Base-by-base conservation (phyloP, 768 basidiomycete species). In the Epithele typhae region DNA sequence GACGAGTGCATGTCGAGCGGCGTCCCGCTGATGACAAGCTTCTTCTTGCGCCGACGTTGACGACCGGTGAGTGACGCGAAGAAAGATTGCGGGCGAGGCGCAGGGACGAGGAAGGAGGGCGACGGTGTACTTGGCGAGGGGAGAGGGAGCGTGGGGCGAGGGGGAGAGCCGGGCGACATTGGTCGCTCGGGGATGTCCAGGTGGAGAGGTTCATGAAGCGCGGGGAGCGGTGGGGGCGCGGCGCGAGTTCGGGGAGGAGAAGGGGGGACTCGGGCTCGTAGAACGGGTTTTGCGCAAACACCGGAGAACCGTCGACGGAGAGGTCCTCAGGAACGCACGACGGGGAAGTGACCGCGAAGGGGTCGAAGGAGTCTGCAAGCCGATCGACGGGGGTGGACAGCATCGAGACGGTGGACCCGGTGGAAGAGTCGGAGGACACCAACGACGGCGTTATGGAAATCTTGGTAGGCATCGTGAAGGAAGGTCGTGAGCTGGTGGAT, bases 101-200 rank as follows among this genome's bases (percentile, higher is more conserved):
- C 37, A 6, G 58, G 52, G 17, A 52, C 34, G 52, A 60, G 51
- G 52, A 59, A 57, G 30, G 61, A 59, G 25, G 59, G 46, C 7
- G 61, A 55, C 1, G 59, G 58, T 36, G 54, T 51, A 45, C 49
- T 43, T 9, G 61, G 59, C 18, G 59, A 57, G 1, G 61, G 61
- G 4, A 49, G 51, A 2, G 61, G 61, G 1, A 58, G 53, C 22
- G 60, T 59, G n/a, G 60, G 58, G 33, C 50, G 45, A 0, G 50
- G 57, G 23, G 59, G 51, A 15, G 52, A 54, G 12, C 24, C 40
- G 21, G 58, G 56, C 24, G 15, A 36, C 35, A 36, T 36, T 8
- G 35, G 18, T 14, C 35, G 35, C 35, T 19, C 35, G n/a, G 35
- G 35, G 35, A 30, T 27, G 24, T 18, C n/a, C 23, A 22, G 44